These are phyloP conservation scores for Taphrina communis DNA, from an alignment of 1,139 yeast genomes.

Conservation along the genomic window DNA sequence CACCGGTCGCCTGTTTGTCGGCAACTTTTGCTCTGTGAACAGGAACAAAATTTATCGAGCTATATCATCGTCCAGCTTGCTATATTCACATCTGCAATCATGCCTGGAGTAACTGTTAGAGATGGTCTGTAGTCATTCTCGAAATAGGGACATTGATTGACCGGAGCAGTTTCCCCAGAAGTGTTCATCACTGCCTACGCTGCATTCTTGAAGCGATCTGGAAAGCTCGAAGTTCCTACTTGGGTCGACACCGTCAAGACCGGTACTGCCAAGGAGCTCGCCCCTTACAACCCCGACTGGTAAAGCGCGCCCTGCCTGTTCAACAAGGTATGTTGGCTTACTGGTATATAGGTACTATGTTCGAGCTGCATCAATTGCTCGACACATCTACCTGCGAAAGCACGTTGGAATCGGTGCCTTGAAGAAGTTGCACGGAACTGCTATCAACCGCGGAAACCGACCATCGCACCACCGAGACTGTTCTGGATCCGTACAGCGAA, in stretches of 20 bases:
- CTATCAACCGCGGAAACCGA: conserved; percentile 98
- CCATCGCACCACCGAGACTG: conserved; percentile 99
- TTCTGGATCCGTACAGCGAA: conserved; percentile 99
- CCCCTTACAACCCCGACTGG: conserved; percentile 97
- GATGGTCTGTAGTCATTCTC: not conserved
- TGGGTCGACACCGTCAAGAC: conserved; percentile 99
- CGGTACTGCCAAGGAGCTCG: conserved; percentile 98
- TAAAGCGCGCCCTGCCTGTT: conserved; percentile 40
- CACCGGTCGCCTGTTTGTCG: conserved; percentile 12
- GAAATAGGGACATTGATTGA: not conserved
- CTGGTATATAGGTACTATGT: conserved; percentile 39
- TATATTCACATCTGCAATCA: conserved; percentile 31
- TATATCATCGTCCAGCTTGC: not conserved
- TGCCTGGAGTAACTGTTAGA: conserved; percentile 38
- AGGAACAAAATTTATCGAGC: not conserved
- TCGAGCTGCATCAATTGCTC: conserved; percentile 99
- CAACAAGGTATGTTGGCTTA: conserved; percentile 22
- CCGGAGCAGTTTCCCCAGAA: conserved; percentile 25
- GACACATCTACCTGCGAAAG: conserved; percentile 99
- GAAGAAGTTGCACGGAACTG: conserved; percentile 99
- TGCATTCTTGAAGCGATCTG: conserved; percentile 98
- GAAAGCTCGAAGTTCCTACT: conserved; percentile 92
- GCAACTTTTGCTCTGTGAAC: conserved; percentile 6
- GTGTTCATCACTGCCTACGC: conserved; percentile 97
- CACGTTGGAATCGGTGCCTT: conserved; percentile 99